Percentiles rank a stretch among this genome's conserved stretches.
These are phyloP conservation scores for Otatea glauca DNA, from an alignment of 176 grass and related monocot genomes.

Conservation along the genomic window DNA sequence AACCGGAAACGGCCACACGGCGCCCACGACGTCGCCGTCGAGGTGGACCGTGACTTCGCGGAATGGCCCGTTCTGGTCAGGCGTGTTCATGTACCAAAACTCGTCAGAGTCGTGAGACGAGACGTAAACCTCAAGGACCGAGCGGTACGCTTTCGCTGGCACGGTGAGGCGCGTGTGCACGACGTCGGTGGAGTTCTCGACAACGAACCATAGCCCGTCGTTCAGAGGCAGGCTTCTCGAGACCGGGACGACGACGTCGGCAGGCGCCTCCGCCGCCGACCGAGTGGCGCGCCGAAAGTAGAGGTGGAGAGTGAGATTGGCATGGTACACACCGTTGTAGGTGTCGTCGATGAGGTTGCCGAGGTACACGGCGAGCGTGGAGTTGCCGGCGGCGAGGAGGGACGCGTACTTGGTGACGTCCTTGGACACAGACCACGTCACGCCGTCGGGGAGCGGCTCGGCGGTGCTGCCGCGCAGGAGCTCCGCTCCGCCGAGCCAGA, in stretches of 20 bases:
- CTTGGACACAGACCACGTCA: too few relatives aligned
- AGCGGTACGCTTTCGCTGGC: conserved; percentile 65
- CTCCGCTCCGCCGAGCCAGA: conserved; percentile 84
- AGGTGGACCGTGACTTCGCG: conserved; percentile 49
- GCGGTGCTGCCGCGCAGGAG: conserved; percentile 76
- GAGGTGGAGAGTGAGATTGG: conserved; percentile 70
- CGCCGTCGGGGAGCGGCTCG: neutral
- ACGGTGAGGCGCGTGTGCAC: conserved; percentile 52
- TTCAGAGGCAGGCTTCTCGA: conserved; percentile 56
- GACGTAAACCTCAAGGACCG: conserved; percentile 71
- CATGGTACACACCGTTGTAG: conserved; percentile 69
- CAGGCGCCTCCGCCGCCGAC: neutral
- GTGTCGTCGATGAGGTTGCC: conserved; percentile 62
- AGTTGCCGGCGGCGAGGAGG: too few relatives aligned
- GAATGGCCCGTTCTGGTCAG: conserved; percentile 64
- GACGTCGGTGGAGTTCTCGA: conserved; percentile 48
- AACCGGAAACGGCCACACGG: conserved; percentile 64
- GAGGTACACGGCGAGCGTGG: conserved; percentile 49
- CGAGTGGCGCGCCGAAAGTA: conserved; percentile 38
- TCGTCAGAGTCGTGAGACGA: conserved; percentile 68
- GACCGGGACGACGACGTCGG: conserved; percentile 64
- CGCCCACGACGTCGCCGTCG: conserved; percentile 57
- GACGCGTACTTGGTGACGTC: too few relatives aligned
- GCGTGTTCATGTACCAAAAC: conserved; percentile 66
- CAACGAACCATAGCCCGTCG: conserved; percentile 65